Evolutionary conservation across 768 basidiomycete genomes (phyloP).

Genomic region (Russula sp.): DNA sequence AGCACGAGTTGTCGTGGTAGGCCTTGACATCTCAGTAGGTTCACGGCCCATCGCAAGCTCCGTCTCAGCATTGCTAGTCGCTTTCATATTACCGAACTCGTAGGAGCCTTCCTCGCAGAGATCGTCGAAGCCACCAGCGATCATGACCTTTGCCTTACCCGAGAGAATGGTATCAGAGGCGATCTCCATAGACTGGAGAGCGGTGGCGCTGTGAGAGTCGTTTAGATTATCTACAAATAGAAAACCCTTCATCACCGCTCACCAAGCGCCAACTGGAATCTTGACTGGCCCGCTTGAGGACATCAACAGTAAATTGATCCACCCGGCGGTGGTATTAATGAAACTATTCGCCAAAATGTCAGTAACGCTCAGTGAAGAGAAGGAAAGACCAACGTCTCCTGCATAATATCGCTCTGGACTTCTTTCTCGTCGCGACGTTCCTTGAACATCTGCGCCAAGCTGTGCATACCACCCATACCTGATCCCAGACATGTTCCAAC

Average conservation of each 20-base stretch:
- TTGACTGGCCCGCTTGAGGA: slow-evolving; percentile 98
- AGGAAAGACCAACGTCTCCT: slow-evolving; percentile 74
- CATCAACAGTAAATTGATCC: slow-evolving; percentile 91
- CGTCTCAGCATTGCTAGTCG: slow-evolving; percentile 92
- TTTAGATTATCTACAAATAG: slow-evolving; percentile 6
- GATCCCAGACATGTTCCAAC: slow-evolving; percentile 91
- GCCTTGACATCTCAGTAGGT: slow-evolving; percentile 97
- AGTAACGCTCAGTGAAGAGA: not conserved
- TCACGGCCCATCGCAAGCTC: slow-evolving; percentile 99
- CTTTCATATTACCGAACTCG: slow-evolving; percentile 99
- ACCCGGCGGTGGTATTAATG: slow-evolving; percentile 98
- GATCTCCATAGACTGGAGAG: slow-evolving; percentile 95
- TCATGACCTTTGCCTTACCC: slow-evolving; percentile 98
- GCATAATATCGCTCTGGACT: slow-evolving; percentile 95
- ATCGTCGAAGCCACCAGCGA: slow-evolving; percentile 98
- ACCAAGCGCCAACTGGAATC: slow-evolving; percentile 99
- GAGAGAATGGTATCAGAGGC: slow-evolving; percentile 92
- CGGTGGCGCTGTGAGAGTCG: slow-evolving; percentile 64
- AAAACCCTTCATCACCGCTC: slow-evolving; percentile 25
- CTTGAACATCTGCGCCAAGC: slow-evolving; percentile 95
- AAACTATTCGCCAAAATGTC: slow-evolving; percentile 45
- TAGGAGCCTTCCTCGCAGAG: slow-evolving; percentile 97
- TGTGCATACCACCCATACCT: slow-evolving; percentile 95
- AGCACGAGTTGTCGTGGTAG: slow-evolving; percentile 90
- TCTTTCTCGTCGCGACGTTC: slow-evolving; percentile 97